Percentiles rank a stretch among this genome's conserved stretches.
Evolutionary conservation across 495 filamentous ascomycete species (phyloP).

Genomic region (Neurospora africana): DNA sequence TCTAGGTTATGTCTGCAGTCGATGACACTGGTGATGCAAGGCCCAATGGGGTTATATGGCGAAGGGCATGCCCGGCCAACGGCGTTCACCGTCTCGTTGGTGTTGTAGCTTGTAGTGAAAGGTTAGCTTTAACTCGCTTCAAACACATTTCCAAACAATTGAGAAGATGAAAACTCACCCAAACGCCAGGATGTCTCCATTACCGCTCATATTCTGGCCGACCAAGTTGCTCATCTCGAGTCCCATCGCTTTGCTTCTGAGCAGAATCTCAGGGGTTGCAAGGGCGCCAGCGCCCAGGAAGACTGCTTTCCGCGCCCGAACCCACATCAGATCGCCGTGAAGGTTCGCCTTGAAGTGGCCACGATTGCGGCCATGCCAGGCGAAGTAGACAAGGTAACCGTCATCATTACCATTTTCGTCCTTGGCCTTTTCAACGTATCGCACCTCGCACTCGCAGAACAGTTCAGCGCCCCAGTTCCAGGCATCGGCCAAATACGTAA

Average conservation of each 20-base stretch:
- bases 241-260: slow-evolving; percentile 50
- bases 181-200: slow-evolving; percentile 56
- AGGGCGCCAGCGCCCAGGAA: slow-evolving; percentile 53
- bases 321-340: slow-evolving; percentile 57
- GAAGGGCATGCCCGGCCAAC: slow-evolving; percentile 40
- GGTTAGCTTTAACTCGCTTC: background rate
- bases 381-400: slow-evolving; percentile 55
- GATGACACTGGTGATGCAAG: slow-evolving; percentile 55
- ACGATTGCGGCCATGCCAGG: slow-evolving; percentile 53
- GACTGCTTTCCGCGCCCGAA: slow-evolving; percentile 48
- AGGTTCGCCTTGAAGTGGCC: slow-evolving; percentile 46
- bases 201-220: slow-evolving; percentile 55
- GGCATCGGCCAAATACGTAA: slow-evolving; percentile 59
- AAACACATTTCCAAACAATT: background rate
- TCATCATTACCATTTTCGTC: slow-evolving; percentile 35
- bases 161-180: slow-evolving; percentile 28
- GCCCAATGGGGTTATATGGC: slow-evolving; percentile 46
- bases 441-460: slow-evolving; percentile 62
- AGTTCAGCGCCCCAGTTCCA: slow-evolving; percentile 70
- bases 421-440: slow-evolving; percentile 48
- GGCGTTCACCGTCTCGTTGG: slow-evolving; percentile 42
- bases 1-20: slow-evolving; percentile 44
- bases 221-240: slow-evolving; percentile 46
- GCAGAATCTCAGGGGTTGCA: slow-evolving; percentile 56
- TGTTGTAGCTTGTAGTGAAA: slow-evolving; percentile 41